Evolutionary conservation across 139 green algal genomes (phyloP).

Genomic region (Chlamydomonas incerta): DNA sequence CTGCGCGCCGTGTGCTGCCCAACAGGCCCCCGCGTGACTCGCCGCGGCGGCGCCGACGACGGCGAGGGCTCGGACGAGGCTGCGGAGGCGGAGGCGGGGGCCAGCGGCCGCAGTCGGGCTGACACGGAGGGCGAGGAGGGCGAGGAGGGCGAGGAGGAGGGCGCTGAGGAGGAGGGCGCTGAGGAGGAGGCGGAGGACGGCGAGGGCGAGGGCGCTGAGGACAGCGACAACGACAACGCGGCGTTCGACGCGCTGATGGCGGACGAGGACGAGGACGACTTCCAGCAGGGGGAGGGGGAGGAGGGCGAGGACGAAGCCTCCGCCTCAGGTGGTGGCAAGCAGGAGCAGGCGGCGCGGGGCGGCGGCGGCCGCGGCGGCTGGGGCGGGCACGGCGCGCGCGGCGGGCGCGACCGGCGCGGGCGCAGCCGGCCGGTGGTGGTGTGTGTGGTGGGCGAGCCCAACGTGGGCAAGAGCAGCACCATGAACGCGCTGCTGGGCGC

Average conservation of each 20-base stretch:
- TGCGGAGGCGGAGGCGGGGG: not conserved
- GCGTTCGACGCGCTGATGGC: not conserved
- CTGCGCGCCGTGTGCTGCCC: too few relatives aligned
- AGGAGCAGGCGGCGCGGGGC: conserved; percentile 8
- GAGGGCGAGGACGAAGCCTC: conserved; percentile 16
- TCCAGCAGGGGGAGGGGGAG: not conserved
- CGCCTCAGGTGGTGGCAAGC: not conserved
- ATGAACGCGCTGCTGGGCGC: conserved; percentile 74
- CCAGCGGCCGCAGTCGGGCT: too few relatives aligned
- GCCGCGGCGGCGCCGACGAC: too few relatives aligned
- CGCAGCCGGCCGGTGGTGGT: conserved; percentile 63
- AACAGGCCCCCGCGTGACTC: too few relatives aligned
- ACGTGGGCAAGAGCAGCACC: conserved; percentile 73
- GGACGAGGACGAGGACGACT: conserved; percentile 18
- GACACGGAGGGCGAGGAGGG: not conserved
- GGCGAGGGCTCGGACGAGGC: not conserved
- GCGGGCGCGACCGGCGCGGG: conserved; percentile 22
- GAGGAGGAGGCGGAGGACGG: not conserved
- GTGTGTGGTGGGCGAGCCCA: conserved; percentile 70
- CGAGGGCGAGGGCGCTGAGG: not conserved
- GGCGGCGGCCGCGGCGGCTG: not conserved
- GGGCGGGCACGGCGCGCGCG: not conserved
- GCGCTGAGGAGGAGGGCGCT: not conserved
- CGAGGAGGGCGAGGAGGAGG: not conserved
- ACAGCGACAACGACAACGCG: conserved; percentile 34